Percentiles rank a stretch among this genome's conserved stretches.
phyloP scores from a whole-genome alignment of 2,329 filamentous ascomycete genomes.

The Exophiala alcalophila region DNA sequence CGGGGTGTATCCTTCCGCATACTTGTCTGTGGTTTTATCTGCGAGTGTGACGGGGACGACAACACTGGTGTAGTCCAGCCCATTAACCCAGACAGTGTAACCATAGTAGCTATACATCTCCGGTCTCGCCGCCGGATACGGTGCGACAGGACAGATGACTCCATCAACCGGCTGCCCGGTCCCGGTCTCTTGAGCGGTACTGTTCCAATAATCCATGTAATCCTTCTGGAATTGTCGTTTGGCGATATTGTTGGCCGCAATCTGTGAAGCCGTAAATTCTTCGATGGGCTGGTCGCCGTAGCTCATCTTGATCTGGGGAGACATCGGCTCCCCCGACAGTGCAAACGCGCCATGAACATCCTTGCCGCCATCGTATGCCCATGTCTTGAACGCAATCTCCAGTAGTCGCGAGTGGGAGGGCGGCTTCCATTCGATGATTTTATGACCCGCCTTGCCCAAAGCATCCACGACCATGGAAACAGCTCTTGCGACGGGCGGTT shows the following conservation, averaged over 20 bases:
- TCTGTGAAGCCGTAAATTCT: constrained; percentile 43
- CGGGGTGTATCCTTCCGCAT: constrained; percentile 38
- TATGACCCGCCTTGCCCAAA: constrained; percentile 54
- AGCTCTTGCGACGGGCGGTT: constrained; percentile 58
- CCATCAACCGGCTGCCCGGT: constrained; percentile 55
- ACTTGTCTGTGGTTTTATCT: constrained; percentile 41
- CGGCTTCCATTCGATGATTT: constrained; percentile 58
- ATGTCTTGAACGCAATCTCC: constrained; percentile 42
- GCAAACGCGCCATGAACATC: constrained; percentile 52
- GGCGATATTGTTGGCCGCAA: constrained; percentile 50
- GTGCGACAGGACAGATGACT: constrained; percentile 43
- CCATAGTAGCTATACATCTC: constrained; percentile 41
- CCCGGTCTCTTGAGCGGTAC: constrained; percentile 49
- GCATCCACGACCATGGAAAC: constrained; percentile 51
- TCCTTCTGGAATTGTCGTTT: constrained; percentile 56
- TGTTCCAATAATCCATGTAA: constrained; percentile 65
- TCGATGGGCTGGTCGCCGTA: constrained; percentile 35
- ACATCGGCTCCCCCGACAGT: constrained; percentile 55
- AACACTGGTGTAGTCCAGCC: constrained; percentile 43
- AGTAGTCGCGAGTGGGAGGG: constrained; percentile 47
- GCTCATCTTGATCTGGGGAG: constrained; percentile 41
- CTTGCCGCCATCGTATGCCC: constrained; percentile 50
- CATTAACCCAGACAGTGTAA: constrained; percentile 39
- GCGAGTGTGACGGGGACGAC: constrained; percentile 47
- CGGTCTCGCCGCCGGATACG: constrained; percentile 43